phyloP scores from a whole-genome alignment of 1,284 basidiomycete genomes.

The Sanghuangporus weigelae region DNA sequence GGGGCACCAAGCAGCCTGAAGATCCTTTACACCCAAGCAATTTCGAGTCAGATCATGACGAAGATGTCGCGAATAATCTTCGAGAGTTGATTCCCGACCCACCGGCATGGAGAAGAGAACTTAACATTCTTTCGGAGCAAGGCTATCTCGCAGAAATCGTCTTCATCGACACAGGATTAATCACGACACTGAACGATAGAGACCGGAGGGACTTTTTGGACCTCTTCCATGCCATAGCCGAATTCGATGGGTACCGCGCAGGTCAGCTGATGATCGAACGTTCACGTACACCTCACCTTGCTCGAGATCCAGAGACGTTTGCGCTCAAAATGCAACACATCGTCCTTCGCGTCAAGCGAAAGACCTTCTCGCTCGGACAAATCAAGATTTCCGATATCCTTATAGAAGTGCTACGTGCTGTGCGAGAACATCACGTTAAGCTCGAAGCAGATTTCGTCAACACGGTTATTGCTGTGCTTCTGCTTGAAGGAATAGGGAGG shows the following conservation, averaged over 20 bases:
- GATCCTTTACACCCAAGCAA: conserved; percentile 32
- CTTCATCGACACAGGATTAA: conserved; percentile 94
- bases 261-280: conserved; percentile 96
- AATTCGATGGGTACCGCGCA: conserved; percentile 94
- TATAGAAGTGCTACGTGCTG: conserved; percentile 82
- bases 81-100: conserved; percentile 51
- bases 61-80: conserved; percentile 67
- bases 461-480: conserved; percentile 90
- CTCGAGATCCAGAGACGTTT: conserved; percentile 90
- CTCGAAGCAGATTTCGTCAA: conserved; percentile 99
- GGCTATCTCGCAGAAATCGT: conserved; percentile 94
- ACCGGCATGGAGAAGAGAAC: conserved; percentile 66
- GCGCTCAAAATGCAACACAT: conserved; percentile 97
- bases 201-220: conserved; percentile 95
- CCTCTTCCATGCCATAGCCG: conserved; percentile 91
- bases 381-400: conserved; percentile 96
- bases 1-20: conserved; percentile 28
- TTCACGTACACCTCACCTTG: conserved; percentile 89
- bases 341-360: conserved; percentile 88
- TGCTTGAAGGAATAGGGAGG: conserved; percentile 95
- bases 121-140: conserved; percentile 56
- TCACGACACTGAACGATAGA: conserved; percentile 76
- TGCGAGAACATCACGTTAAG: conserved; percentile 93
- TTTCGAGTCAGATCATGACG: conserved; percentile 35
- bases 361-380: conserved; percentile 93